phyloP scores from a whole-genome alignment of 1,284 basidiomycete species.

The Sanghuangporus weigelae region DNA sequence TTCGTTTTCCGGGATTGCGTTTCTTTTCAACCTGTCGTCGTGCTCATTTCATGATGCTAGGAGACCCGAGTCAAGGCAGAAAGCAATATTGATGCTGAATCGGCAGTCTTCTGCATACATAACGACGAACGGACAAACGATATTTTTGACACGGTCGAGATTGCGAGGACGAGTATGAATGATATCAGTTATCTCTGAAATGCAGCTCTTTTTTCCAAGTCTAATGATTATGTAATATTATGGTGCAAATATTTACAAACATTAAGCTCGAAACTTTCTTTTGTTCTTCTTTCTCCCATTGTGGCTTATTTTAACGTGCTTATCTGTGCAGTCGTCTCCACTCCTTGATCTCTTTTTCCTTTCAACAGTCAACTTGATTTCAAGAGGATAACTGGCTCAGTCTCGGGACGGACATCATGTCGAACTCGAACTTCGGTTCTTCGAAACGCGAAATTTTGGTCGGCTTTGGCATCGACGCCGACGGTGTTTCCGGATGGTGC shows the following conservation, averaged over 20 bases:
- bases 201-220: background rate
- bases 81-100: no score
- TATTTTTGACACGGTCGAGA: no score
- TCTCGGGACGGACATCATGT: background rate
- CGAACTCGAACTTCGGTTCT: background rate
- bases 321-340: background rate
- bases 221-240: background rate
- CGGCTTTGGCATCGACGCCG: conserved; percentile 57
- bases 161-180: no score
- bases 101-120: no score
- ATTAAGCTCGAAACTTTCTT: background rate
- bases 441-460: conserved; percentile 32
- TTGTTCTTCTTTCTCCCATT: background rate
- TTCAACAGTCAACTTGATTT: background rate
- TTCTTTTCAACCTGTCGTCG: no score
- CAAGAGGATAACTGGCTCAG: no score
- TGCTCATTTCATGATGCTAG: no score
- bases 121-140: no score
- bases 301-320: background rate
- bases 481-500: conserved; percentile 61
- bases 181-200: background rate
- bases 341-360: background rate
- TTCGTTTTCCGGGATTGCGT: no score
- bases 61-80: no score
- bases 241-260: background rate